These are phyloP conservation scores for Vanilla planifolia DNA, from an alignment of 106 monocot species.

Conservation along the genomic window DNA sequence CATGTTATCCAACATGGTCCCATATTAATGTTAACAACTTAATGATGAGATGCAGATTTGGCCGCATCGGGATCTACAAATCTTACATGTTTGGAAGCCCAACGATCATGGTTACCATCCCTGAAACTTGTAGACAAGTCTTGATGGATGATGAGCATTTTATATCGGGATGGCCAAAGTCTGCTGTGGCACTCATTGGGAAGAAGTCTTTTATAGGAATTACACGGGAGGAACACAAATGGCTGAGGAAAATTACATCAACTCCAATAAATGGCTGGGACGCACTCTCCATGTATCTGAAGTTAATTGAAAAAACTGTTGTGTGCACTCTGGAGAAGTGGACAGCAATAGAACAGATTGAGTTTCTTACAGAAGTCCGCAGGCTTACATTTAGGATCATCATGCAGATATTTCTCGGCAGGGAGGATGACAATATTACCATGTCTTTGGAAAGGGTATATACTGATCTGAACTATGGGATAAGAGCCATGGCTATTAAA, in stretches of 20 bases:
- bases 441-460: conserved; percentile 60
- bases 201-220: conserved; percentile 73
- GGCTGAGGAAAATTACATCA: conserved; percentile 58
- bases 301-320: conserved; percentile 59
- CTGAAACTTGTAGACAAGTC: conserved; percentile 69
- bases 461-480: conserved; percentile 72
- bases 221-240: conserved; percentile 63
- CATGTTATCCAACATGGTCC: neutral
- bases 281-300: conserved; percentile 70
- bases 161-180: conserved; percentile 75
- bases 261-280: conserved; percentile 72
- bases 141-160: conserved; percentile 88
- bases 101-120: conserved; percentile 58
- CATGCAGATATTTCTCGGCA: conserved; percentile 80
- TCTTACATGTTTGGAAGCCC: conserved; percentile 93
- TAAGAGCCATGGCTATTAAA: conserved; percentile 94
- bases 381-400: conserved; percentile 80
- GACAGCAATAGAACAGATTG: conserved; percentile 54
- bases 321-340: conserved; percentile 48
- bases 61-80: conserved; percentile 66
- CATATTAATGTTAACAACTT: neutral
- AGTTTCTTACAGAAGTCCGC: conserved; percentile 83
- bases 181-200: conserved; percentile 66
- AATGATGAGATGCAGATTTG: conserved; percentile 40
- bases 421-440: conserved; percentile 29